Evolutionary conservation across 257 asterid species (phyloP).

Genomic region (Gentiana straminea): DNA sequence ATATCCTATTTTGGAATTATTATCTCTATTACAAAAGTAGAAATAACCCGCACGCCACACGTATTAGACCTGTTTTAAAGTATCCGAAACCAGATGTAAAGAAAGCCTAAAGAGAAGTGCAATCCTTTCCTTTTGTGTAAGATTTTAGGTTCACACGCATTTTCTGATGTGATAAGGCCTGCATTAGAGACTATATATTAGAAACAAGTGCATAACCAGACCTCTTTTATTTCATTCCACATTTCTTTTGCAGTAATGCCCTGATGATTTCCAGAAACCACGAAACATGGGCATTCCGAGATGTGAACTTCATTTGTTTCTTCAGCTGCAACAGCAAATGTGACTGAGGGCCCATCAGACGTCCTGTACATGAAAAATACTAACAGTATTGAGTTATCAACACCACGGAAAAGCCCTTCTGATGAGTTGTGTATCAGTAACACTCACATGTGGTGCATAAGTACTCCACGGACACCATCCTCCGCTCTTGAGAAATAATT

Average conservation of each 20-base stretch:
- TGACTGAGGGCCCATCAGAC: slow-evolving; percentile 67
- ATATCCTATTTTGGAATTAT: too few species aligned
- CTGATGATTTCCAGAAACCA: slow-evolving; percentile 63
- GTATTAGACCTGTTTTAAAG: too few species aligned
- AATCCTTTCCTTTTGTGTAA: too few species aligned
- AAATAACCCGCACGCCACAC: too few species aligned
- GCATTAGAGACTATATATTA: too few species aligned
- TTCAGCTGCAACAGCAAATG: slow-evolving; percentile 81
- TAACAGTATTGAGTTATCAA: slow-evolving; percentile 1
- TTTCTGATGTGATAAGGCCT: too few species aligned
- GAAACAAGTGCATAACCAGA: slow-evolving; percentile 12
- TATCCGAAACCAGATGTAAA: too few species aligned
- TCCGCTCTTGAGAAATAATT: slow-evolving; percentile 37
- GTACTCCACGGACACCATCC: slow-evolving; percentile 64
- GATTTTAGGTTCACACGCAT: too few species aligned
- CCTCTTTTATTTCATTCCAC: slow-evolving; percentile 97
- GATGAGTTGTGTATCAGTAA: slow-evolving; percentile 7
- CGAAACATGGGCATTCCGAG: slow-evolving; percentile 84
- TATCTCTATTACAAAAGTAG: too few species aligned
- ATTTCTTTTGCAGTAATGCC: slow-evolving; percentile 79
- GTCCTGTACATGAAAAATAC: slow-evolving; percentile 45
- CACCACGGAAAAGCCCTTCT: neutral
- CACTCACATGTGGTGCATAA: slow-evolving; percentile 86
- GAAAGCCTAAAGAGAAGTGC: too few species aligned
- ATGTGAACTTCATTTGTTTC: slow-evolving; percentile 60